Percentiles rank a stretch among this genome's conserved stretches.
Evolutionary conservation across 2,329 filamentous ascomycete species (phyloP).

Genomic region (Aspergillus chevalieri): DNA sequence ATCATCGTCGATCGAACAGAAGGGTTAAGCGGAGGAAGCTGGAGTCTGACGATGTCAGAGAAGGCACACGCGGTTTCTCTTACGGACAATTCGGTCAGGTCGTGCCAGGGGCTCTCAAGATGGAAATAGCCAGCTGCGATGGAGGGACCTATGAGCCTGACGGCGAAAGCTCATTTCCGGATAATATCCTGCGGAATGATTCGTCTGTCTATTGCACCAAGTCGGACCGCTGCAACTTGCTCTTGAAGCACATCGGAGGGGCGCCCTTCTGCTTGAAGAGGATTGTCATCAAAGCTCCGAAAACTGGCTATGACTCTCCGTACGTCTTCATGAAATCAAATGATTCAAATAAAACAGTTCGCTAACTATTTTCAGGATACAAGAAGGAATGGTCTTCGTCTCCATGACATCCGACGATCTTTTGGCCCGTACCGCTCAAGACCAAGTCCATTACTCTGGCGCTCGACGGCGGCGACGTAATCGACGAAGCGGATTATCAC

Average conservation of each 20-base stretch:
- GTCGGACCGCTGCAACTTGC: conserved; percentile 77
- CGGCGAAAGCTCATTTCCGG: conserved; percentile 56
- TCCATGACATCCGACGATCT: conserved; percentile 78
- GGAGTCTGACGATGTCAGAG: conserved; percentile 54
- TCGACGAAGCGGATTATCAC: conserved; percentile 22
- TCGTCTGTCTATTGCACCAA: conserved; percentile 84
- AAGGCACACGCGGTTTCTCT: conserved; percentile 53
- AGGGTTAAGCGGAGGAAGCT: conserved; percentile 63
- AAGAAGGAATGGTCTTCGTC: conserved; percentile 88
- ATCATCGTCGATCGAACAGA: conserved; percentile 31
- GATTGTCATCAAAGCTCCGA: conserved; percentile 79
- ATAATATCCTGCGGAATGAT: conserved; percentile 80
- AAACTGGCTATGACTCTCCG: conserved; percentile 76
- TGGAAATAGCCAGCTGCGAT: conserved; percentile 88
- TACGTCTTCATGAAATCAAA: conserved; percentile 45
- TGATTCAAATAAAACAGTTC: neutral
- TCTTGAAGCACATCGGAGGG: conserved; percentile 73
- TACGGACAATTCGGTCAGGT: conserved; percentile 88
- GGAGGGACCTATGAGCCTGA: conserved; percentile 61
- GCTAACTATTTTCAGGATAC: conserved; percentile 51
- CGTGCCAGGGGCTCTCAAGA: conserved; percentile 69
- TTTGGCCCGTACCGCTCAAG: conserved; percentile 64
- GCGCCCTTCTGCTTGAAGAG: conserved; percentile 79
- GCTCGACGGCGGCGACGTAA: conserved; percentile 21
- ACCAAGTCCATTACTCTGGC: conserved; percentile 62